Evolutionary conservation across 78 protist genomes (phyloP).

Genomic region (Planoprotostelium fungivorum): DNA sequence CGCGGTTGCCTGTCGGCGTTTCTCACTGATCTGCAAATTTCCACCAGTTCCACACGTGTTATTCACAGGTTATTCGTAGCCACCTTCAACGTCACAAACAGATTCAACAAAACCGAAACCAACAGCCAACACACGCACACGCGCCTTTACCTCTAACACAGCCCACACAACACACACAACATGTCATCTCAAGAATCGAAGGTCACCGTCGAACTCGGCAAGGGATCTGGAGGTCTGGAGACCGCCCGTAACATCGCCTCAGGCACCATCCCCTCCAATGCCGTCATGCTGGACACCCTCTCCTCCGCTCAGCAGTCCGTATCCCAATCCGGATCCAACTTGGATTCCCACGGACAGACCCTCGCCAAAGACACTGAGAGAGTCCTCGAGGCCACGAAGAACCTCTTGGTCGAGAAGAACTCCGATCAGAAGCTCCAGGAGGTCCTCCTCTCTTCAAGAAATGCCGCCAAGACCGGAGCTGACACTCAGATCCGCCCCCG

Average conservation of each 20-base stretch:
- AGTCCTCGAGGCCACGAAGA: neutral
- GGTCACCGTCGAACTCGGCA: neutral
- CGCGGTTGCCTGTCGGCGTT: too few species aligned
- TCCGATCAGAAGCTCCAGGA: neutral
- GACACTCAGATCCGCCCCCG: neutral
- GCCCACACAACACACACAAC: neutral
- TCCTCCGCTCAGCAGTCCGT: neutral
- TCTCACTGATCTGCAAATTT: too few species aligned
- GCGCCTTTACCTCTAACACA: too few species aligned
- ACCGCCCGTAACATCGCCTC: slow-evolving; percentile 2
- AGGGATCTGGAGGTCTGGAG: neutral
- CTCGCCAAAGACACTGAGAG: neutral
- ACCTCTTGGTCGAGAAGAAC: neutral
- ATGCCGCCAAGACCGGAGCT: neutral
- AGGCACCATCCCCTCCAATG: neutral
- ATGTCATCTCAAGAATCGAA: neutral
- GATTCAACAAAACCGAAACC: neutral
- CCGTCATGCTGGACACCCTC: neutral
- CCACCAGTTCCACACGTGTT: neutral
- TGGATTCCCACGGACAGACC: neutral
- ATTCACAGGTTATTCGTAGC: neutral
- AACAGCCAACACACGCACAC: neutral
- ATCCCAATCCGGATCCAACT: neutral
- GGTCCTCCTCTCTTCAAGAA: neutral
- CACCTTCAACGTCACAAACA: neutral